Percentiles rank a stretch among this genome's conserved stretches.
phyloP scores from a whole-genome alignment of 768 basidiomycete species.

The Boletus eberwhitei region DNA sequence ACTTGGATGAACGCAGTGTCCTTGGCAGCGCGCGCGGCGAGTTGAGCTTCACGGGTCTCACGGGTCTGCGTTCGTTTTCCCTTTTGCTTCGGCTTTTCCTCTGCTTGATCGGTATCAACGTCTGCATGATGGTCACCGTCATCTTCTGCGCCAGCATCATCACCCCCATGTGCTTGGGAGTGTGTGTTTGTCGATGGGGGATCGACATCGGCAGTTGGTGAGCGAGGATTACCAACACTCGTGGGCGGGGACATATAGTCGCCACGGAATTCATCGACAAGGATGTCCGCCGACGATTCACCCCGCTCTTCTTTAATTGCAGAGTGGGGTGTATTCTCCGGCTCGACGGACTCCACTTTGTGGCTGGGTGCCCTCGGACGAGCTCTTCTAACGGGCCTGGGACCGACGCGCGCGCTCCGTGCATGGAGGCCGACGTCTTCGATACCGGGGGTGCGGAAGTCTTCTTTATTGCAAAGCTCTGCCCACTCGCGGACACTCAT shows the following conservation, averaged over 20 bases:
- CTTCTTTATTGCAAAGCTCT: slow-evolving; percentile 69
- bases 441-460: slow-evolving; percentile 70
- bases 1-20: slow-evolving; percentile 58
- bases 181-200: background rate
- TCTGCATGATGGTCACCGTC: slow-evolving; percentile 11
- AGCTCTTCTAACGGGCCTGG: slow-evolving; percentile 36
- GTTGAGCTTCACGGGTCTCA: slow-evolving; percentile 45
- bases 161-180: slow-evolving; percentile 5
- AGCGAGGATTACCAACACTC: slow-evolving; percentile 21
- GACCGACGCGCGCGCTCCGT: slow-evolving; percentile 35
- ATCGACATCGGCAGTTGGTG: slow-evolving; percentile 18
- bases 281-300: slow-evolving; percentile 6
- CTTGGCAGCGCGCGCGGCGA: slow-evolving; percentile 43
- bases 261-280: slow-evolving; percentile 1
- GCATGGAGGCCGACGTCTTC: slow-evolving; percentile 60
- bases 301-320: slow-evolving; percentile 46
- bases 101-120: slow-evolving; percentile 20
- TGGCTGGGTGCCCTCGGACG: slow-evolving; percentile 41
- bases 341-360: slow-evolving; percentile 44
- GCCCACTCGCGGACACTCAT: slow-evolving; percentile 90
- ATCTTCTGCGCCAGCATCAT: slow-evolving; percentile 15
- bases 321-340: slow-evolving; percentile 32
- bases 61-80: slow-evolving; percentile 43
- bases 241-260: slow-evolving; percentile 29
- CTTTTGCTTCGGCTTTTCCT: slow-evolving; percentile 38